These are phyloP conservation scores for Penicillium silybi DNA, from an alignment of 495 filamentous ascomycete species.

Conservation along the genomic window DNA sequence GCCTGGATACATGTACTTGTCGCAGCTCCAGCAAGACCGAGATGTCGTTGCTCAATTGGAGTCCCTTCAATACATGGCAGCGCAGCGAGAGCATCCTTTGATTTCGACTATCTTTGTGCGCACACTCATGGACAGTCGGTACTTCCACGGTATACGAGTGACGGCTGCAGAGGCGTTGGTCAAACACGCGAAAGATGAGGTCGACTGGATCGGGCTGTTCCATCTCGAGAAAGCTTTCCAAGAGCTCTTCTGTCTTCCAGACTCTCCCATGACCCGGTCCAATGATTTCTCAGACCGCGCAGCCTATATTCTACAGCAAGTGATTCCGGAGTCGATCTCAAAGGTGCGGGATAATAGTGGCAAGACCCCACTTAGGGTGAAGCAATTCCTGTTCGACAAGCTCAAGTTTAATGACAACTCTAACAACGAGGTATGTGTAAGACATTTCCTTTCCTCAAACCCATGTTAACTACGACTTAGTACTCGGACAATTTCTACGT, in stretches of 20 bases:
- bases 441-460: neutral
- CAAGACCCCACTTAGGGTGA: conserved; percentile 68
- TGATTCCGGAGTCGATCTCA: conserved; percentile 75
- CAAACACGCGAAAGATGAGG: conserved; percentile 63
- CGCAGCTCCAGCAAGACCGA: conserved; percentile 93
- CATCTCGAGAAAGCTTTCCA: conserved; percentile 84
- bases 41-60: conserved; percentile 96
- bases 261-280: conserved; percentile 67
- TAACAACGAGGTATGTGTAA: conserved; percentile 60
- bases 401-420: conserved; percentile 91
- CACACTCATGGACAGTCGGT: conserved; percentile 85
- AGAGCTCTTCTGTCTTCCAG: conserved; percentile 78
- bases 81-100: conserved; percentile 61
- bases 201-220: conserved; percentile 73
- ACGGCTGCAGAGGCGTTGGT: conserved; percentile 73
- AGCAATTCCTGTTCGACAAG: conserved; percentile 80
- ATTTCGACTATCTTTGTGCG: conserved; percentile 81
- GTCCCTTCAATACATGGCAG: conserved; percentile 59
- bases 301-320: conserved; percentile 74
- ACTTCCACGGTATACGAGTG: conserved; percentile 87
- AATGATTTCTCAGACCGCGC: conserved; percentile 88
- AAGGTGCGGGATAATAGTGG: conserved; percentile 71
- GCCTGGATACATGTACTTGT: conserved; percentile 95
- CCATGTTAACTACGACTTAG: conserved; percentile 16
- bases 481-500: conserved; percentile 88